Evolutionary conservation across 257 asterid genomes (phyloP).

Genomic region (Scutellaria minor): DNA sequence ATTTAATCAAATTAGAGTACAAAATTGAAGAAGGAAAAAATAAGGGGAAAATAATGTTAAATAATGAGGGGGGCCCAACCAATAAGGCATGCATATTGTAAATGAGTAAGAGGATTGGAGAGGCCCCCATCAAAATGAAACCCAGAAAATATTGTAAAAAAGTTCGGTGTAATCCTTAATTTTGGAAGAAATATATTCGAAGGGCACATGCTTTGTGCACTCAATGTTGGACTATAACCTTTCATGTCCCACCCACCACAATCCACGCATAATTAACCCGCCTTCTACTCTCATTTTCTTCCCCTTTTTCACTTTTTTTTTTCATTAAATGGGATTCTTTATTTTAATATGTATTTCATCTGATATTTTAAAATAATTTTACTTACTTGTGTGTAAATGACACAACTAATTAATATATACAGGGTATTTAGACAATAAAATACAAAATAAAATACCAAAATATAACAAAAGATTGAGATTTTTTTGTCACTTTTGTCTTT

Average conservation of each 20-base stretch:
- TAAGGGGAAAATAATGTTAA: neutral
- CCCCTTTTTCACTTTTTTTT: neutral
- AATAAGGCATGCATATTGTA: conserved; percentile 40
- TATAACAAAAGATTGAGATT: no score
- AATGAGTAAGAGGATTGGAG: conserved; percentile 10
- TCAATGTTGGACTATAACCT: conserved; percentile 40
- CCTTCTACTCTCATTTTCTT: neutral
- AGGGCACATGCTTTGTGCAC: conserved; percentile 55
- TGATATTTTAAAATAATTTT: neutral
- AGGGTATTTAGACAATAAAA: no score
- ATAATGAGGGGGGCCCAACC: conserved; percentile 16
- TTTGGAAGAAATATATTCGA: conserved; percentile 33
- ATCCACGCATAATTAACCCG: conserved; percentile 58
- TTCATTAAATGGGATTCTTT: neutral
- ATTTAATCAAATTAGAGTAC: neutral
- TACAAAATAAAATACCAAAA: no score
- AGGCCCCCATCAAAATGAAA: conserved; percentile 19
- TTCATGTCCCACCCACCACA: conserved; percentile 61
- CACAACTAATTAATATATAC: no score
- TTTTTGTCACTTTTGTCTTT: no score
- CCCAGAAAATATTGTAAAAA: neutral
- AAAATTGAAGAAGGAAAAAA: neutral
- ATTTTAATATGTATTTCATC: neutral
- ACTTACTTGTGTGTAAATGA: neutral
- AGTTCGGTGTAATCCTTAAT: conserved; percentile 36